phyloP scores from a whole-genome alignment of 73 alveolate species.

The Paramecium sexaurelia region DNA sequence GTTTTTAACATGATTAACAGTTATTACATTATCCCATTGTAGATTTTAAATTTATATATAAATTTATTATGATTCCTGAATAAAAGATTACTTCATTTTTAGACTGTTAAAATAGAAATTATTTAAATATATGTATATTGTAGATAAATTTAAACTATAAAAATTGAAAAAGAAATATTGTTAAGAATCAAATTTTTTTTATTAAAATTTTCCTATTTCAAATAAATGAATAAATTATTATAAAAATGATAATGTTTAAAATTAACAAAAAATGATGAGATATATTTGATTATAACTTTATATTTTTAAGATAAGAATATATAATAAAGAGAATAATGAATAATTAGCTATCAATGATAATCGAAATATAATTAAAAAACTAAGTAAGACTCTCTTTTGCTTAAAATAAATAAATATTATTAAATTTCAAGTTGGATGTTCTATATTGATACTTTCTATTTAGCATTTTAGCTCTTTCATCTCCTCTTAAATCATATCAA shows the following conservation, averaged over 20 bases:
- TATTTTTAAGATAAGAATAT: no score
- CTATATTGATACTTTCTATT: neutral
- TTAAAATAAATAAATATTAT: neutral
- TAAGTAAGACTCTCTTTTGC: neutral
- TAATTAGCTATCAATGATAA: no score
- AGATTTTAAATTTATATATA: neutral
- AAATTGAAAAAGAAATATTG: neutral
- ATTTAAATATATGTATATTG: neutral
- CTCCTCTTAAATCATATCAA: slow-evolving; percentile 17
- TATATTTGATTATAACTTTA: no score
- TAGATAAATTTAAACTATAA: neutral
- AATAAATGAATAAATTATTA: neutral
- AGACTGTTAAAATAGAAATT: neutral
- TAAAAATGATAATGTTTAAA: neutral
- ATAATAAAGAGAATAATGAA: no score
- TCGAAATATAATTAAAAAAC: neutral
- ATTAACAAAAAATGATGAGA: neutral
- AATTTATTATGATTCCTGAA: neutral
- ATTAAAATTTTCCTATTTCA: neutral
- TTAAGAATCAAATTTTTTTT: no score
- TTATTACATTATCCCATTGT: slow-evolving; percentile 48
- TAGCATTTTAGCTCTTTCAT: slow-evolving; percentile 18
- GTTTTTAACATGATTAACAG: slow-evolving; percentile 38
- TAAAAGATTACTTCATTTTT: neutral
- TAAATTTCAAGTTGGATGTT: neutral